Base-by-base conservation (phyloP, 2,329 filamentous ascomycete genomes). In the Ceratocystis huliohia region DNA sequence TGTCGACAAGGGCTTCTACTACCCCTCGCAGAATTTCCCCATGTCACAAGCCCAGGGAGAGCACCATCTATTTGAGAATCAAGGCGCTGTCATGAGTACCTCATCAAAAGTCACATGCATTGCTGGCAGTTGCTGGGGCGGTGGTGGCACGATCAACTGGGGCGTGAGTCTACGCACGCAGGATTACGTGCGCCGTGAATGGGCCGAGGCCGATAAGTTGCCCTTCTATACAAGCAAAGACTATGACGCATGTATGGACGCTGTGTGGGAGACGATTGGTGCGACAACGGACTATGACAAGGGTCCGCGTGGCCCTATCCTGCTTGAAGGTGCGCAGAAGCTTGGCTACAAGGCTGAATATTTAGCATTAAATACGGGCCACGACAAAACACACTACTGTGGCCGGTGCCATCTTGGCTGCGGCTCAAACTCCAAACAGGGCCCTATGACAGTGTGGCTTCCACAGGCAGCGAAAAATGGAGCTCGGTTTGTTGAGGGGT, bases 141-240 rank as follows among this genome's bases (percentile, higher is more conserved):
- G 92, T 53, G 92, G 92, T 66, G 91, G 91, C 5, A 91, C 89
- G 0, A 76, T 96, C 71, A 96, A 96, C 75, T 96, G 91, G 91
- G 88, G 81, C 71, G 83, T 83, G 7, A 78, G 78, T 63, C 76
- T 86, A 64, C 79, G 81, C 70, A 88, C 89, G 0, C 89, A 93
- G 72, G 84, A 83, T 30, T 88, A 81, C 69, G 89, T 96, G 1
- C 84, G 91, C 2, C 79, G 84, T 70, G 90, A 96, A 75, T 96
- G 93, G 92, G 86, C 89, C 0, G 78, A 82, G 63, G 75, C 79
- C 61, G 72, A 76, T 17, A 85, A 86, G 0, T 77, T 96, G 28
- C 80, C 82, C 0, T 87, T 96, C 71, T 95, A 96, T 73, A 85
- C 83, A 0, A 86, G 86, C 0, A 74, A 80, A 0, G 85, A 87